Conservation (phyloP, 164 flowering plant genomes). For the Cinnamomum chago region DNA sequence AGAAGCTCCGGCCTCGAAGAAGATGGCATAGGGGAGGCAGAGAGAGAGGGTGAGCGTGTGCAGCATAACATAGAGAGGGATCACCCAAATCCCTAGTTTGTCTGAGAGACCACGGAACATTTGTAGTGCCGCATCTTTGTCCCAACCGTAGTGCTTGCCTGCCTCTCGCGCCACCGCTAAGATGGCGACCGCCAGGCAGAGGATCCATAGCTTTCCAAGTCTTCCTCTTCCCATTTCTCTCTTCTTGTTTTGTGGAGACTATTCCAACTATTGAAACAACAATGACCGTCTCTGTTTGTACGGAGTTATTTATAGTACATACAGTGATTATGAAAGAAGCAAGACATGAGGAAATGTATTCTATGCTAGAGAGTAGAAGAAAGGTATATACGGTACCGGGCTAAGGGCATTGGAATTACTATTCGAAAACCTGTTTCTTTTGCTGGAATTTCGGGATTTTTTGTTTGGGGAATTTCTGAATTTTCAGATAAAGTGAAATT, state of each 20-base stretch:
- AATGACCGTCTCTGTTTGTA: background rate
- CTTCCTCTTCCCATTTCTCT: slow-evolving; percentile 6
- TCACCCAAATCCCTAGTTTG: slow-evolving; percentile 78
- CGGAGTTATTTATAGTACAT: no score
- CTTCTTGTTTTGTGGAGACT: background rate
- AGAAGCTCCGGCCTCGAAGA: slow-evolving; percentile 91
- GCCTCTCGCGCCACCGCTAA: slow-evolving; percentile 16
- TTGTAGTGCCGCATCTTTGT: slow-evolving; percentile 39
- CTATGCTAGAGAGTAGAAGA: no score
- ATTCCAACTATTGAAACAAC: background rate
- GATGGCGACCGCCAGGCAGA: slow-evolving; percentile 17
- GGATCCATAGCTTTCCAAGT: no score
- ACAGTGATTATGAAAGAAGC: no score
- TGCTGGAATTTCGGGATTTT: no score
- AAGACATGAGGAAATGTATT: no score
- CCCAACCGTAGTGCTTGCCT: slow-evolving; percentile 34
- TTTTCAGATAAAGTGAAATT: no score
- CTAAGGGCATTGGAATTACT: no score
- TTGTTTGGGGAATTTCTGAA: no score
- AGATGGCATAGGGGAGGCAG: slow-evolving; percentile 85
- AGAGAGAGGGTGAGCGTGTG: slow-evolving; percentile 78
- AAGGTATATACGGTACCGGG: no score
- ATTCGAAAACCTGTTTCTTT: no score
- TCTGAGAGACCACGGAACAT: slow-evolving; percentile 39
- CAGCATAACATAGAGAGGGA: slow-evolving; percentile 60